phyloP scores from a whole-genome alignment of 2,329 filamentous ascomycete species.

The Stagonosporopsis tanaceti region DNA sequence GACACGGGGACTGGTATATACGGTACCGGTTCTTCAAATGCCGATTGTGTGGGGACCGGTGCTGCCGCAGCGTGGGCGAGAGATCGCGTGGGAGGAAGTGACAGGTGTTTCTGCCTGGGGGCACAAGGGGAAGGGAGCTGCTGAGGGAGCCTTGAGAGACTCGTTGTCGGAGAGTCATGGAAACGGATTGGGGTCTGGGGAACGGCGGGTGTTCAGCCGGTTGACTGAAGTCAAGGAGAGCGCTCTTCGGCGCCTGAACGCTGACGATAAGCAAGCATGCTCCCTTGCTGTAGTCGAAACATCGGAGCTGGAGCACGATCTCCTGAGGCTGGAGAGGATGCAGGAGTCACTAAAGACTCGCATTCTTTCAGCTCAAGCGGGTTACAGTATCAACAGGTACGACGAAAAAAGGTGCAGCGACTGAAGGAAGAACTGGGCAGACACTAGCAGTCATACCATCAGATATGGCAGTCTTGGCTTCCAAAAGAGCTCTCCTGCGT shows the following conservation, averaged over 20 bases:
- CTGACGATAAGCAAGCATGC: background rate
- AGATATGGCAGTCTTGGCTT: background rate
- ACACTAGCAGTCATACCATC: background rate
- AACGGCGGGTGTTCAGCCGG: background rate
- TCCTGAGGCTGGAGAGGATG: background rate
- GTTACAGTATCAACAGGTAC: background rate
- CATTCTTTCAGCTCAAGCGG: background rate
- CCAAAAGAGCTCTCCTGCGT: background rate
- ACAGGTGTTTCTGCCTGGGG: background rate
- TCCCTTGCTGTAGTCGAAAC: background rate
- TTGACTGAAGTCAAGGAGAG: background rate
- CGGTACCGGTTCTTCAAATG: background rate
- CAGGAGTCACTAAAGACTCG: background rate
- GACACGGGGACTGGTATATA: background rate
- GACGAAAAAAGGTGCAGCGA: background rate
- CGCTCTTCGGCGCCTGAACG: background rate
- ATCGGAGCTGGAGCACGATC: slow-evolving; percentile 8
- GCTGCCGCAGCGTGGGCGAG: background rate
- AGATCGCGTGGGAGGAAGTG: background rate
- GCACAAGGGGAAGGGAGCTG: background rate
- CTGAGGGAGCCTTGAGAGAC: background rate
- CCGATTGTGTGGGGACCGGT: background rate
- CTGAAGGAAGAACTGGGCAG: background rate
- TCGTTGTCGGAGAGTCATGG: background rate
- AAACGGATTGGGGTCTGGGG: background rate